Conservation (phyloP, 148 eudicot genomes). For the Silene uniflora region DNA sequence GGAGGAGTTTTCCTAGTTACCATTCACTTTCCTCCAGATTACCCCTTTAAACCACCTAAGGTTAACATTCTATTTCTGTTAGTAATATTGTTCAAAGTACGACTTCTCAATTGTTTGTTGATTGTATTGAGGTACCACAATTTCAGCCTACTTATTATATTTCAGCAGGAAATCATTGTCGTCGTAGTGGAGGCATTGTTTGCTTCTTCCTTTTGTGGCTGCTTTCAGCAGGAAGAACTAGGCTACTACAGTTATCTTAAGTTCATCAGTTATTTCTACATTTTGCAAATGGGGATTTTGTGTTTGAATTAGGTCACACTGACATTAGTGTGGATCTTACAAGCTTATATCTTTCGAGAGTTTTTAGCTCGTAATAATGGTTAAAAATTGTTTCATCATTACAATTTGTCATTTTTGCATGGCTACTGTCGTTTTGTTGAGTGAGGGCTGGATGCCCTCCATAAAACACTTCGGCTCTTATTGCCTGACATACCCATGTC, state of each 20-base stretch:
- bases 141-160: too few relatives aligned
- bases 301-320: too few relatives aligned
- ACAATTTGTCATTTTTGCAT: background rate
- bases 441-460: background rate
- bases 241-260: too few relatives aligned
- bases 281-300: too few relatives aligned
- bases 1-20: slow-evolving; percentile 41
- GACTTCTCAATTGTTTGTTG: background rate
- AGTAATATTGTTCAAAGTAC: background rate
- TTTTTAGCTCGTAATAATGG: background rate
- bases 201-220: too few relatives aligned
- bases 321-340: too few relatives aligned
- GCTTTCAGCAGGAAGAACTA: too few relatives aligned
- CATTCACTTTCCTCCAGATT: slow-evolving; percentile 42
- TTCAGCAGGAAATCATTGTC: too few relatives aligned
- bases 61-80: slow-evolving; percentile 10
- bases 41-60: slow-evolving; percentile 41
- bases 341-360: too few relatives aligned
- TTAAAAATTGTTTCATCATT: background rate
- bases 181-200: too few relatives aligned
- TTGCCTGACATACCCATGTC: too few relatives aligned
- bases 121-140: background rate
- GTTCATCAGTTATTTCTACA: background rate
- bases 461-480: too few relatives aligned
- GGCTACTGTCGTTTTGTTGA: background rate